These are phyloP conservation scores for Hura crepitans DNA, from an alignment of 441 rosid species.

Conservation along the genomic window DNA sequence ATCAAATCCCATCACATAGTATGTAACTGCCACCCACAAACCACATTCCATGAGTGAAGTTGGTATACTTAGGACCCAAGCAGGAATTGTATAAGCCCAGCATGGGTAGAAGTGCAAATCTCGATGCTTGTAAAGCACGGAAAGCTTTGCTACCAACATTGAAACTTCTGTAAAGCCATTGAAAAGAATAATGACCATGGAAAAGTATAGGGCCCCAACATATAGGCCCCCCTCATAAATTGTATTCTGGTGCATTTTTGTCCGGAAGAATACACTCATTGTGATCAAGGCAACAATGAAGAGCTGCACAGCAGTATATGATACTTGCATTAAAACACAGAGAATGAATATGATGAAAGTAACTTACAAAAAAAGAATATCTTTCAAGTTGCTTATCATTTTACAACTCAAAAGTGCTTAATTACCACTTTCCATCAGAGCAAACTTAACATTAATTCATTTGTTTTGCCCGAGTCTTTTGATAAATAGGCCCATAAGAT, in stretches of 20 bases:
- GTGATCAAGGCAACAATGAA: constrained; percentile 84
- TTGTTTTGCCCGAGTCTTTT: not conserved
- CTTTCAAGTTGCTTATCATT: not conserved
- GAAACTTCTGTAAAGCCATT: constrained; percentile 97
- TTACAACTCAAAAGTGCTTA: constrained; percentile 7
- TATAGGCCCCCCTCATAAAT: constrained; percentile 81
- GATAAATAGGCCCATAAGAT: constrained; percentile 4
- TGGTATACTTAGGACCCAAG: constrained; percentile 84
- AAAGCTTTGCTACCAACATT: constrained; percentile 91
- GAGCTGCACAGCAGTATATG: constrained; percentile 52
- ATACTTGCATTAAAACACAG: constrained; percentile 8
- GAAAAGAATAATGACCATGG: constrained; percentile 94
- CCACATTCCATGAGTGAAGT: constrained; percentile 85
- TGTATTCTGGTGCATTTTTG: constrained; percentile 70
- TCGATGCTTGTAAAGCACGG: constrained; percentile 91
- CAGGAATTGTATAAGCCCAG: constrained; percentile 91
- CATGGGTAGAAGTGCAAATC: constrained; percentile 88
- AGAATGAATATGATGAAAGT: not conserved
- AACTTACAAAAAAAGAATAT: not conserved
- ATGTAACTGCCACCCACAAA: constrained; percentile 85
- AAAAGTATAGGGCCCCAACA: constrained; percentile 82
- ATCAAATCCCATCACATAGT: constrained; percentile 87
- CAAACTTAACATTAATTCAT: constrained; percentile 1
- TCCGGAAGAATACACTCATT: constrained; percentile 92
- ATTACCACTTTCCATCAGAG: not conserved